Conservation (phyloP, 371 early-diverging fungal genomes). For the Nematocida homosporus region DNA sequence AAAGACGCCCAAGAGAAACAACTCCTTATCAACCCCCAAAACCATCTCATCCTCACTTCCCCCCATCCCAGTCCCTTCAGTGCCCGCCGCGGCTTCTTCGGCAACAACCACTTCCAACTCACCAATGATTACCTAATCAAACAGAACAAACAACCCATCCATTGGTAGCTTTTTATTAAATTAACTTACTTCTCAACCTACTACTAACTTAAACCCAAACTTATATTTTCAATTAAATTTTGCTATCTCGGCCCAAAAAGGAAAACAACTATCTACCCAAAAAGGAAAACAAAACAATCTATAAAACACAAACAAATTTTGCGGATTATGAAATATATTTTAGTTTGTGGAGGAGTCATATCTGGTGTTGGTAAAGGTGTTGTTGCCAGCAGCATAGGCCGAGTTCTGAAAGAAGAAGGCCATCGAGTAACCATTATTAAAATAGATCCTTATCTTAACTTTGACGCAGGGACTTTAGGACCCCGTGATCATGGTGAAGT, state of each 20-base stretch:
- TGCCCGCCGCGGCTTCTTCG: slow-evolving; percentile 80
- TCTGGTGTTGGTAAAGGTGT: slow-evolving; percentile 98
- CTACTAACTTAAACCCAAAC: neutral
- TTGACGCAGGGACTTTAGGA: slow-evolving; percentile 90
- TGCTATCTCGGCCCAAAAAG: neutral
- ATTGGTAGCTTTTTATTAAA: slow-evolving; percentile 73
- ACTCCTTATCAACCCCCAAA: slow-evolving; percentile 63
- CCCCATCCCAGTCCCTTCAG: slow-evolving; percentile 90
- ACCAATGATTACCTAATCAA: slow-evolving; percentile 81
- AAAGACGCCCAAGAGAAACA: slow-evolving; percentile 75
- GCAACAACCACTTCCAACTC: slow-evolving; percentile 78
- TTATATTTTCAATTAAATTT: neutral
- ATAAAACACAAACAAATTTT: slow-evolving; percentile 45
- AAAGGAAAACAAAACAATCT: slow-evolving; percentile 10
- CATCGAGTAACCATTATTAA: slow-evolving; percentile 91
- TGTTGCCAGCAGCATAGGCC: slow-evolving; percentile 89
- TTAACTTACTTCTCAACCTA: neutral
- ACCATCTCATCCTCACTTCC: slow-evolving; percentile 77
- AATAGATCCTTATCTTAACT: slow-evolving; percentile 98
- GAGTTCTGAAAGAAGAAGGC: slow-evolving; percentile 84
- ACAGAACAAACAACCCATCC: slow-evolving; percentile 71
- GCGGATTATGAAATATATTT: slow-evolving; percentile 73
- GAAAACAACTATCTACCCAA: neutral
- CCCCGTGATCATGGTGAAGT: slow-evolving; percentile 95
- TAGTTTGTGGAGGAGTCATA: slow-evolving; percentile 94